Base-by-base conservation (phyloP, 148 eudicot genomes). In the Agrostemma githago region DNA sequence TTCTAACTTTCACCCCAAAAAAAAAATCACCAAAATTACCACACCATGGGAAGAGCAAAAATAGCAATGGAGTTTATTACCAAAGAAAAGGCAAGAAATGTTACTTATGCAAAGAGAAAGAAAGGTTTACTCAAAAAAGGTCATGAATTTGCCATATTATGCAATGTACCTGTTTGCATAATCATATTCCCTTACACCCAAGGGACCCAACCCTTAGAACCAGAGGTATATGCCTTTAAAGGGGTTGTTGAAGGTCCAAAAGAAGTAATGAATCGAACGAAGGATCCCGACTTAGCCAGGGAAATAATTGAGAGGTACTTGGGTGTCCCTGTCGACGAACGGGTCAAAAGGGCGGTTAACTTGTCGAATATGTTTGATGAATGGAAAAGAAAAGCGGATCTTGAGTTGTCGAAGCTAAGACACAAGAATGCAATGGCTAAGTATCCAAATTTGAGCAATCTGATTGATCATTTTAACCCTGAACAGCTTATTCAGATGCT, bases 11-110 rank as follows among this genome's bases (percentile, higher is more conserved):
- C 42, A 37, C 60, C 9, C 8, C 2, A 58, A 60, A 11, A 6
- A 57, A 5, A 51, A 46, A n/a, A 3, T 60, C 64, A 60, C 38
- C 64, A 60, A 62, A 62, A 62, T 62, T 62, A 62, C 26, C 9
- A 2, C 5, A 48, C 66, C 37, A 82, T 82, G 85, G 82, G 82
- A 3, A 79, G 77, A 53, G 82, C 77, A 75, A 82, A 72, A 66
- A 69, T 75, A 71, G 72, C 79, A 76, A 76, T 80, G 83, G 79
- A 80, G 62, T 76, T 80, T 21, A 80, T 76, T 44, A 56, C 44
- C 11, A 76, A 80, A 43, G 76, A 80, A 72, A 82, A 78, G 16
- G 51, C 74, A 67, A 71, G 84, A 14, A 74, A 79, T 34, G 38
- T 58, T 11, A 75, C 79, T 1, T 75, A 71, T 42, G 40, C 20